Evolutionary conservation across 306 rosid species (phyloP), one percentile per base, ranked within the genome.

Genomic region (Vachellia pachyceras): DNA sequence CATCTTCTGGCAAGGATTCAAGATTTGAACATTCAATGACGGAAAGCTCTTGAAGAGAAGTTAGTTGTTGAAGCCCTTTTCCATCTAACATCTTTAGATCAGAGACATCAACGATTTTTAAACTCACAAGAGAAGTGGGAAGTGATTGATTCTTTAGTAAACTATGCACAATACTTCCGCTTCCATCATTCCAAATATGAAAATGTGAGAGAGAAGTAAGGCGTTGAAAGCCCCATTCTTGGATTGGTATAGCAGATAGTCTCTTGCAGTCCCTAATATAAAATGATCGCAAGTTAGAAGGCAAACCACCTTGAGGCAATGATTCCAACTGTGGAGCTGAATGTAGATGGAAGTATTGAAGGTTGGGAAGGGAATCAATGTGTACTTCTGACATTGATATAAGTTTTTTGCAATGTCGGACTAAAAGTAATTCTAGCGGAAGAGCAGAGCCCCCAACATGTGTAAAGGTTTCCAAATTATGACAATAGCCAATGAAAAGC

Each of bases 191-290:
- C 5, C 1, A 7, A 41, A 41, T n/a, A n/a, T 4, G 0, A 10
- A 68, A 4, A 3, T 0, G 3, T 20, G 17, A n/a, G 36, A 41
- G 52, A 10, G 52, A 41, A 69, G 36, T 10, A 9, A 69, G 10
- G 8, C 9, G 3, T 9, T 20, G 52, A 3, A 66, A 36, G 17
- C 46, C 46, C 23, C 23, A 66, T 1, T 37, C 47, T 37, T 5
- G 1, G 3, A 10, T 45, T 11, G 75, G 40, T 35, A 70, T 13
- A 1, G 58, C 13, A 1, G 75, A 44, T 13, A 45, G 58, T 45
- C 20, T 10, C 3, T 3, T 5, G 2, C 41, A 46, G 1, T 1
- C 8, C 7, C 1, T 0, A 4, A 25, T 5, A 2, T 0, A 0
- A 6, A 71, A 1, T 6, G 1, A 71, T 69, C 54, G 4, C 29